These are phyloP conservation scores for Marvania coccoides DNA, from an alignment of 139 green algal genomes.

Conservation along the genomic window DNA sequence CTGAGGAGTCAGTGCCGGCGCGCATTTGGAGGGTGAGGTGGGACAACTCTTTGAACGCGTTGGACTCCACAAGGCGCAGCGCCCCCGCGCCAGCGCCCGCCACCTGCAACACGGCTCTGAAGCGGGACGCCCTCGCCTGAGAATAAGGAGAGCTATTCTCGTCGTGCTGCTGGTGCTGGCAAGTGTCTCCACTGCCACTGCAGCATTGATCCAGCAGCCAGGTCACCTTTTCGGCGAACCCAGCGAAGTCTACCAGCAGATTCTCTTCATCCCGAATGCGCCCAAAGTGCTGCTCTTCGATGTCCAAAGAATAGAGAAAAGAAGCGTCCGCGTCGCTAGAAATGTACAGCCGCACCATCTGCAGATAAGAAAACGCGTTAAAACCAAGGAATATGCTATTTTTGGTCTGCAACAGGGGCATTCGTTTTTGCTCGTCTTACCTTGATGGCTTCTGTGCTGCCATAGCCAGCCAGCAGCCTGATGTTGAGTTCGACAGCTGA, in stretches of 20 bases:
- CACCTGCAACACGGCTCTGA: slow-evolving; percentile 35
- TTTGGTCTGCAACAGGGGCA: too few relatives aligned
- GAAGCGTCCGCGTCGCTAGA: slow-evolving; percentile 65
- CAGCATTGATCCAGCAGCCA: slow-evolving; percentile 75
- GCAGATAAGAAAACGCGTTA: slow-evolving; percentile 1
- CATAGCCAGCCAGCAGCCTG: slow-evolving; percentile 54
- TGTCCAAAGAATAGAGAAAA: slow-evolving; percentile 79
- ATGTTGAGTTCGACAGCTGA: slow-evolving; percentile 48
- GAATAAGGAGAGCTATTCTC: too few relatives aligned
- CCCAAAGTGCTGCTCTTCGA: slow-evolving; percentile 85
- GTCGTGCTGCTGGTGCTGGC: not conserved
- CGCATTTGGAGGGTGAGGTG: slow-evolving; percentile 83
- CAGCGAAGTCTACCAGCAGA: slow-evolving; percentile 87
- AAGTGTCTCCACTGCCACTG: not conserved
- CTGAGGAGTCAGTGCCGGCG: slow-evolving; percentile 62
- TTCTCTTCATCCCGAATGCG: slow-evolving; percentile 77
- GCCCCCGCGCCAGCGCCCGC: slow-evolving; percentile 41
- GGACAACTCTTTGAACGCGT: slow-evolving; percentile 90
- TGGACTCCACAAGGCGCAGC: slow-evolving; percentile 84
- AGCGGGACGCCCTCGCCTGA: too few relatives aligned
- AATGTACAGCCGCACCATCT: slow-evolving; percentile 67
- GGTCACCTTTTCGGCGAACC: slow-evolving; percentile 81
- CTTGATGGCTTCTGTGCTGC: not conserved
- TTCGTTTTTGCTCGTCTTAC: too few relatives aligned
- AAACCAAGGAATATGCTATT: too few relatives aligned